Conservation (phyloP, 139 green algal species). For the Ulvella scutata region DNA sequence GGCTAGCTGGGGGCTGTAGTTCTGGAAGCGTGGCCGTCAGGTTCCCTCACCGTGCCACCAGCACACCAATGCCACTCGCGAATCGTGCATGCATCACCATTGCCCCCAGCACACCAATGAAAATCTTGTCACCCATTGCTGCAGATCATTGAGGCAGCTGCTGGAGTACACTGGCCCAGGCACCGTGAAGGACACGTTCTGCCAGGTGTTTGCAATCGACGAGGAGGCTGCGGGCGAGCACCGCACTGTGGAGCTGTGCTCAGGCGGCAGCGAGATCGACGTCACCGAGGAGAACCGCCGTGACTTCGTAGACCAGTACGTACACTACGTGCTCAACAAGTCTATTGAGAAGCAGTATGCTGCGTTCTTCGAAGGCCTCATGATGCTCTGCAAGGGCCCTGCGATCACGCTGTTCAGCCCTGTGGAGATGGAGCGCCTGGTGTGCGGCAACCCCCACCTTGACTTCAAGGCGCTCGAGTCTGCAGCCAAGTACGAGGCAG, state of each 20-base stretch:
- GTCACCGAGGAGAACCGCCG: conserved; percentile 77
- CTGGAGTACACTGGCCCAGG: conserved; percentile 39
- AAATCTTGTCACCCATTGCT: no score
- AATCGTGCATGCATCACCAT: no score
- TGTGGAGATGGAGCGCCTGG: conserved; percentile 72
- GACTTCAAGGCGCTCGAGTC: conserved; percentile 74
- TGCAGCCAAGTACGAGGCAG: conserved; percentile 74
- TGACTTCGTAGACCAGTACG: conserved; percentile 70
- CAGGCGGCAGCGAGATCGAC: conserved; percentile 41
- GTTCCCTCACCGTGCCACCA: no score
- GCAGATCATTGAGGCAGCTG: conserved; percentile 39
- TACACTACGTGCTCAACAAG: conserved; percentile 54
- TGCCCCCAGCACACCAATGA: no score
- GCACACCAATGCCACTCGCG: no score
- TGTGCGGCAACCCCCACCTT: conserved; percentile 77
- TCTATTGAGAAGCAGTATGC: conserved; percentile 56
- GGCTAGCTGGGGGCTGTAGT: conserved; percentile 11
- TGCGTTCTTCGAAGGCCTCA: conserved; percentile 68
- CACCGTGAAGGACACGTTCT: conserved; percentile 65
- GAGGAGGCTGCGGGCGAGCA: conserved; percentile 18
- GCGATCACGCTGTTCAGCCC: conserved; percentile 76
- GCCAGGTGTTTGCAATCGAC: conserved; percentile 60
- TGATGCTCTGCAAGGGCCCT: conserved; percentile 68
- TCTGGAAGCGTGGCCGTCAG: no score
- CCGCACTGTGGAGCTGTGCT: conserved; percentile 6